Conservation (phyloP, 148 eudicot species). For the Diospyros lotus region DNA sequence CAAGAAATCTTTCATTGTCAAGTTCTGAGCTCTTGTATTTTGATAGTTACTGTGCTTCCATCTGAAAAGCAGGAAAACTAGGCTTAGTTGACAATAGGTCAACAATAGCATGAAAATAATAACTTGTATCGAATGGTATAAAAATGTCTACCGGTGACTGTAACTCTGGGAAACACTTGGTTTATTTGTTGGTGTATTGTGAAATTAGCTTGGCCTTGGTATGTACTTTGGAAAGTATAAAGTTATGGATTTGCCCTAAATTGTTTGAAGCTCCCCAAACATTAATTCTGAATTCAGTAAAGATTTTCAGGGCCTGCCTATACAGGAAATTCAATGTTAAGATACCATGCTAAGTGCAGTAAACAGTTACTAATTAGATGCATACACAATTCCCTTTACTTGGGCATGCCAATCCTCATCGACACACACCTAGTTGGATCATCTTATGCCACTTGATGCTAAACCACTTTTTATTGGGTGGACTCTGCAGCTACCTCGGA, state of each 20-base stretch:
- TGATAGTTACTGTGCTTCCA: background rate
- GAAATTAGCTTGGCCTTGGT: background rate
- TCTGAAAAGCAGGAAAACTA: background rate
- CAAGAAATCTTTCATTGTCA: background rate
- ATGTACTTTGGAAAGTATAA: background rate
- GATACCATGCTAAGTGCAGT: background rate
- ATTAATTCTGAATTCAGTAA: background rate
- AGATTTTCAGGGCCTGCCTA: background rate
- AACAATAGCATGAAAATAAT: background rate
- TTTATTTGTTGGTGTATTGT: no score
- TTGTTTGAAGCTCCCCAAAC: background rate
- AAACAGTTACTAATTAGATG: no score
- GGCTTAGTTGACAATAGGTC: background rate
- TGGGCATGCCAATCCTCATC: no score
- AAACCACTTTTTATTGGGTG: background rate
- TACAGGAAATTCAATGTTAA: background rate
- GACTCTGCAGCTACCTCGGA: constrained; percentile 57
- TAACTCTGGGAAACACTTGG: background rate
- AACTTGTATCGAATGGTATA: background rate
- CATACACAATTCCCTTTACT: no score
- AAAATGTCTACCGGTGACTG: background rate
- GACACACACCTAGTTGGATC: background rate
- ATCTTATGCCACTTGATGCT: background rate
- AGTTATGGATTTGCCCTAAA: background rate
- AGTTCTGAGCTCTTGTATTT: background rate